phyloP scores from a whole-genome alignment of 371 early-diverging fungal genomes.

The Actinomucor elegans region DNA sequence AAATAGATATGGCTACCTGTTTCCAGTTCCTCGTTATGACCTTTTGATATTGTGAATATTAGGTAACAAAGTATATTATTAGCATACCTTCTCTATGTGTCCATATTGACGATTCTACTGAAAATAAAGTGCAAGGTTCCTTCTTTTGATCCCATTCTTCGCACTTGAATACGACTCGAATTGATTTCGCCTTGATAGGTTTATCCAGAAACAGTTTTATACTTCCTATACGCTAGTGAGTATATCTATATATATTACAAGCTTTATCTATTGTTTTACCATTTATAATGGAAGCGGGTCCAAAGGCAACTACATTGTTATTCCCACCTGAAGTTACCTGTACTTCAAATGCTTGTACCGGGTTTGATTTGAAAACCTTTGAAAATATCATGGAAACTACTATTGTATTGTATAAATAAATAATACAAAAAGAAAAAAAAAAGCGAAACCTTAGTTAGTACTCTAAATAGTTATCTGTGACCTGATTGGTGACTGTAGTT shows the following conservation, averaged over 20 bases:
- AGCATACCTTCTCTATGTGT: not conserved
- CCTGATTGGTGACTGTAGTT: not conserved
- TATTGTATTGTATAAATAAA: too few species aligned
- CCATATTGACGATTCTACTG: constrained; percentile 35
- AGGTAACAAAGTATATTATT: not conserved
- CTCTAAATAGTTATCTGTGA: not conserved
- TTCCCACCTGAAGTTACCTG: constrained; percentile 24
- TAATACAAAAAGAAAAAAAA: constrained; percentile 10
- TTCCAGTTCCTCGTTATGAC: constrained; percentile 6
- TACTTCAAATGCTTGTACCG: constrained; percentile 28
- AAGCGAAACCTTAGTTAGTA: not conserved
- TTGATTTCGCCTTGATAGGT: constrained; percentile 24
- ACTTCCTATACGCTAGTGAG: too few species aligned
- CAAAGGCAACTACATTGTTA: constrained; percentile 34
- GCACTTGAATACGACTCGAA: constrained; percentile 37
- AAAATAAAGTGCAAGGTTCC: constrained; percentile 17
- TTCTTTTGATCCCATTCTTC: constrained; percentile 24
- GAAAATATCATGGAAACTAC: constrained; percentile 20
- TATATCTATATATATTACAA: too few species aligned
- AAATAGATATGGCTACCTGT: constrained; percentile 40
- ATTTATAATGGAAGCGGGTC: constrained; percentile 44
- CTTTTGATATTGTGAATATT: not conserved
- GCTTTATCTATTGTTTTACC: constrained; percentile 22
- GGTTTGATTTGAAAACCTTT: constrained; percentile 23
- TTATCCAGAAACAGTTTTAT: constrained; percentile 36